These are phyloP conservation scores for Neurospora sp. DNA, from an alignment of 495 filamentous ascomycete genomes.

Conservation along the genomic window DNA sequence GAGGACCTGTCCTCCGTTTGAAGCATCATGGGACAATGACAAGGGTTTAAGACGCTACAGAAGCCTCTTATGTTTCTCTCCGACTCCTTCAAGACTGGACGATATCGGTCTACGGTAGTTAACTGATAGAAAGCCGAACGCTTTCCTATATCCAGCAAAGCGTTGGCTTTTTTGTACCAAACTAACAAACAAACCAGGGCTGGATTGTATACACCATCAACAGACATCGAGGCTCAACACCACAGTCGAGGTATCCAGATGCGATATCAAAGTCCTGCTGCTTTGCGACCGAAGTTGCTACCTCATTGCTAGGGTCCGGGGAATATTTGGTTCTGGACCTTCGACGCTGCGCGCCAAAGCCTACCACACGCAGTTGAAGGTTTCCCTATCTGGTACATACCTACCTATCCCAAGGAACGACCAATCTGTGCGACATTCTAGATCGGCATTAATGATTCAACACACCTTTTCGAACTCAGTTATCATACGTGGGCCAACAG, in stretches of 20 bases:
- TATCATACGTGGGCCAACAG: neutral
- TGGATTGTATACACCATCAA: neutral
- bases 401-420: neutral
- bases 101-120: too few species aligned
- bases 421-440: neutral
- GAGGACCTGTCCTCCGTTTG: too few species aligned
- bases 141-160: too few species aligned
- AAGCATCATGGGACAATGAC: too few species aligned
- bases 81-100: too few species aligned
- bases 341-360: neutral
- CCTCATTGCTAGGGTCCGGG: neutral
- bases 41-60: too few species aligned
- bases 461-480: neutral
- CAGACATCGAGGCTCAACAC: neutral
- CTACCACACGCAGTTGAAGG: neutral
- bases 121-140: too few species aligned
- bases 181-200: too few species aligned
- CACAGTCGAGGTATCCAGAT: neutral
- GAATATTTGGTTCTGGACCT: neutral
- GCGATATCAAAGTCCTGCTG: neutral
- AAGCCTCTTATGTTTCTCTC: too few species aligned
- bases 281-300: neutral
- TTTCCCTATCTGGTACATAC: neutral
- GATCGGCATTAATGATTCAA: neutral
- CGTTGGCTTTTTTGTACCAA: too few species aligned